These are phyloP conservation scores for Thalia dealbata DNA, from an alignment of 176 grass and related monocot genomes.

Conservation along the genomic window DNA sequence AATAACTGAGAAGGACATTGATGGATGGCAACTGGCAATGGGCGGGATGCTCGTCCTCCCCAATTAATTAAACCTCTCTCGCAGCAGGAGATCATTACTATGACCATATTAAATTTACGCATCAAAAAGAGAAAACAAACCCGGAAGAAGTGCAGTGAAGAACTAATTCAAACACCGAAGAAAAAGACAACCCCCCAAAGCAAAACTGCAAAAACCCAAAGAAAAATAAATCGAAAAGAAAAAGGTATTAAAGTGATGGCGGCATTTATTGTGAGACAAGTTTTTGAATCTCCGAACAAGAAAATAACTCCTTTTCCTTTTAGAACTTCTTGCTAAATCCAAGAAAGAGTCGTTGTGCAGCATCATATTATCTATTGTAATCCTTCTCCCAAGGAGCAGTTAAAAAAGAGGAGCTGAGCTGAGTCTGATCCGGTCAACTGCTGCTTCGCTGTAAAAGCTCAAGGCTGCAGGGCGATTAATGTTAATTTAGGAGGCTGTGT, in stretches of 20 bases:
- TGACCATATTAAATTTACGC: background rate
- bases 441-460: background rate
- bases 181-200: background rate
- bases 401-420: background rate
- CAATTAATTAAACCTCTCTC: constrained; percentile 1
- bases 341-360: background rate
- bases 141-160: no score
- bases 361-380: no score
- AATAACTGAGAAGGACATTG: background rate
- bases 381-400: background rate
- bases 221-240: background rate
- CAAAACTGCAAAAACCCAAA: background rate
- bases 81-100: background rate
- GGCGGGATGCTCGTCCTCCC: background rate
- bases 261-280: background rate
- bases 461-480: background rate
- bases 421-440: background rate
- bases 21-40: constrained; percentile 10
- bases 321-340: background rate
- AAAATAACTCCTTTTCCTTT: no score
- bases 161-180: background rate
- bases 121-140: background rate
- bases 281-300: background rate
- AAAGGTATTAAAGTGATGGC: background rate
- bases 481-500: no score